phyloP scores from a whole-genome alignment of 140 eudicot genomes.

The Oenanthe javanica region DNA sequence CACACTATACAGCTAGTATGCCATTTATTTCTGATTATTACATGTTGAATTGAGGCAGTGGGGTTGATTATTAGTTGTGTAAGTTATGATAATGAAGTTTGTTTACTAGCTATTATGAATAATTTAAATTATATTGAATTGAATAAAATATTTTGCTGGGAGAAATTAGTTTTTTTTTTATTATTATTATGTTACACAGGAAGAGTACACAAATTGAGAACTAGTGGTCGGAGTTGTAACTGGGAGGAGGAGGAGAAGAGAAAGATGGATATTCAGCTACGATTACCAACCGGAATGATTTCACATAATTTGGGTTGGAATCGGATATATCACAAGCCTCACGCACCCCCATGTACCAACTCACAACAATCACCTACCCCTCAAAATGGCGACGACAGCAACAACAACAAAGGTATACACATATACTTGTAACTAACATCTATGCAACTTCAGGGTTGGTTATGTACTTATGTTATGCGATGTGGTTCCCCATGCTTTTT shows the following conservation, averaged over 20 bases:
- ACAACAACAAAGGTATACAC: not conserved
- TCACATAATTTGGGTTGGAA: not conserved
- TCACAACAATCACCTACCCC: not conserved
- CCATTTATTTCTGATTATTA: no score
- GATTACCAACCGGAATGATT: not conserved
- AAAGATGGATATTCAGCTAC: not conserved
- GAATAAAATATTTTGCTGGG: no score
- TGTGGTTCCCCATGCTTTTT: not conserved
- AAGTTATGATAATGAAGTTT: no score
- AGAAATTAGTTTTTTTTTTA: no score
- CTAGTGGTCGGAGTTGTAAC: slow-evolving; percentile 11
- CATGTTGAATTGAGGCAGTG: no score
- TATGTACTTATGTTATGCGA: not conserved
- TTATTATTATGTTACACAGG: no score
- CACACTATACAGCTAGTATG: no score
- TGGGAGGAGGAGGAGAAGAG: not conserved
- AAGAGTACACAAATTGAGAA: not conserved
- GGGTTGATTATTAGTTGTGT: no score
- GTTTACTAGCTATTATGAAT: no score
- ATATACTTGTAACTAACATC: not conserved
- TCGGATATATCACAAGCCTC: not conserved
- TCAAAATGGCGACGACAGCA: not conserved
- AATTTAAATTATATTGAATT: no score
- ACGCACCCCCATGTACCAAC: not conserved
- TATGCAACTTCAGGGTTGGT: not conserved